These are phyloP conservation scores for Westerdykella ornata DNA, from an alignment of 2,329 filamentous ascomycete species.

Conservation along the genomic window DNA sequence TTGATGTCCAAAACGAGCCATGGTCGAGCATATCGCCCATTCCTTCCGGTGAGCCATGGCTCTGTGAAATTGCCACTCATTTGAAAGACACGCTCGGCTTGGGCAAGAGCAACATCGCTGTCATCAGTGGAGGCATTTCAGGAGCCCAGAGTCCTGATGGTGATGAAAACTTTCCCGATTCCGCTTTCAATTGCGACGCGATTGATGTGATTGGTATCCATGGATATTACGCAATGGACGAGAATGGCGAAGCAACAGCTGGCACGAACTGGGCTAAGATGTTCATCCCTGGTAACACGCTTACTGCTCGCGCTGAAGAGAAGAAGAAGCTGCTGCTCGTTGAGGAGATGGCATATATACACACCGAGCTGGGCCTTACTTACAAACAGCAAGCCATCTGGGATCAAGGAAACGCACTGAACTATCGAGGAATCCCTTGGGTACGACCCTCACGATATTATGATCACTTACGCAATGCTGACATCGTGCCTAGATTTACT, in stretches of 20 bases:
- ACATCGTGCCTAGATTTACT: slow-evolving; percentile 21
- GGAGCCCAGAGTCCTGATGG: slow-evolving; percentile 20
- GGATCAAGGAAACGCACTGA: slow-evolving; percentile 32
- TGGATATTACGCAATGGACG: slow-evolving; percentile 23
- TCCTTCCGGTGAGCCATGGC: slow-evolving; percentile 29
- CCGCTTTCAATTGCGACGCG: slow-evolving; percentile 25
- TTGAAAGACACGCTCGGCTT: slow-evolving; percentile 26
- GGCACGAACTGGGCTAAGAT: slow-evolving; percentile 32
- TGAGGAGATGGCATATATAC: slow-evolving; percentile 29
- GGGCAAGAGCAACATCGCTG: slow-evolving; percentile 25
- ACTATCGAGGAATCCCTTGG: slow-evolving; percentile 34
- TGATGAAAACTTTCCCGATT: slow-evolving; percentile 29
- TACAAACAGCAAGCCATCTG: slow-evolving; percentile 31
- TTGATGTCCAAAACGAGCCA: slow-evolving; percentile 32
- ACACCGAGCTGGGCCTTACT: slow-evolving; percentile 18
- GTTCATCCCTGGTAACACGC: slow-evolving; percentile 31
- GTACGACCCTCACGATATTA: slow-evolving; percentile 10
- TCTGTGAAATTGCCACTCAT: slow-evolving; percentile 31
- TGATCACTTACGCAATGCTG: neutral
- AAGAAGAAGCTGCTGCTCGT: slow-evolving; percentile 31
- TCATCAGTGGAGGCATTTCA: slow-evolving; percentile 33
- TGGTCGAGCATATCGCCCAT: slow-evolving; percentile 34
- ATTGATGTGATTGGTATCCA: slow-evolving; percentile 34
- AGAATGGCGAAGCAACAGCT: slow-evolving; percentile 15
- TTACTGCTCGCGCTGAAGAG: slow-evolving; percentile 20